These are phyloP conservation scores for Solanum peruvianum DNA, from an alignment of 257 asterid genomes.

Conservation along the genomic window DNA sequence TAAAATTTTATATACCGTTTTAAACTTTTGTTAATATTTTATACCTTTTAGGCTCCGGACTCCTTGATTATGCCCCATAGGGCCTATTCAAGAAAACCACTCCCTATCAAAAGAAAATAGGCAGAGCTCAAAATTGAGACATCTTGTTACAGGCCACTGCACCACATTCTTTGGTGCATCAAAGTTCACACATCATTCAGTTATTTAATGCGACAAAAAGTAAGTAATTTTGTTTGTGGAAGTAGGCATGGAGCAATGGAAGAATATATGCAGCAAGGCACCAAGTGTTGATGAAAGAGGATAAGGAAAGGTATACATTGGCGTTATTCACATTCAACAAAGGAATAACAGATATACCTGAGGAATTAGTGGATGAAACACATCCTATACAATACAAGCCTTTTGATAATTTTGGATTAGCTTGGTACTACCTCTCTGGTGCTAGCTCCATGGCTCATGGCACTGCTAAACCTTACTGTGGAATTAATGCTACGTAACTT, in stretches of 20 bases:
- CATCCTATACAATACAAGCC: conserved; percentile 40
- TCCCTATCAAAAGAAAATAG: background rate
- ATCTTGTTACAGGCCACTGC: background rate
- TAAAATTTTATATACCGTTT: no score
- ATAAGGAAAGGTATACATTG: conserved; percentile 30
- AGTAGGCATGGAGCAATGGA: conserved; percentile 72
- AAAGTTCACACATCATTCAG: background rate
- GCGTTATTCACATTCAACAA: conserved; percentile 42
- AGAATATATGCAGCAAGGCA: conserved; percentile 41
- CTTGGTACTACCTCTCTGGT: conserved; percentile 3
- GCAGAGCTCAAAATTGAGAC: background rate
- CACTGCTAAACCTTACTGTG: conserved; percentile 9
- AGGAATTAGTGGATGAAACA: conserved; percentile 42
- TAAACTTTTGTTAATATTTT: no score
- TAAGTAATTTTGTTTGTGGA: background rate
- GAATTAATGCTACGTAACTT: background rate
- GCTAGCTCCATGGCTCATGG: background rate
- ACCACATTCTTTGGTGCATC: background rate
- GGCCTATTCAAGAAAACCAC: background rate
- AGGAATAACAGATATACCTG: conserved; percentile 29
- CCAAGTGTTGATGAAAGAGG: conserved; percentile 34
- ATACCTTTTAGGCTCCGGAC: no score
- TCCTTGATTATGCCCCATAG: background rate
- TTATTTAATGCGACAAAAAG: background rate
- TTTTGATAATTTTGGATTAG: conserved; percentile 40